A percentile compares a stretch with the other conserved stretches of the same genome.
These are phyloP conservation scores for Hyparrhenia diplandra DNA, from an alignment of 176 grass and related monocot genomes.

Conservation along the genomic window DNA sequence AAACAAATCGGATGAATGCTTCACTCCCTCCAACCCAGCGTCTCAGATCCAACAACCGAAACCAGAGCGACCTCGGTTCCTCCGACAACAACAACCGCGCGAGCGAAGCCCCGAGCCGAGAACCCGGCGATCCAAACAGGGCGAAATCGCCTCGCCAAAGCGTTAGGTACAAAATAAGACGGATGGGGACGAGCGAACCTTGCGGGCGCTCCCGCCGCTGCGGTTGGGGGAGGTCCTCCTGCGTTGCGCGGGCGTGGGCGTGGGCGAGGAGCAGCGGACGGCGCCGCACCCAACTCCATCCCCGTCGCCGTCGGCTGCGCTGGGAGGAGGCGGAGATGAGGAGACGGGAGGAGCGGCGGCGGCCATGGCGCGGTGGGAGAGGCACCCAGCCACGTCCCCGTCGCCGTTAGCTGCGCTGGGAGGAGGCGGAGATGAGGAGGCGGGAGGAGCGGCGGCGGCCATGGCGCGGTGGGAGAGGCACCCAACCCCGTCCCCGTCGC, in stretches of 20 bases:
- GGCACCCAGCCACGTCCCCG: too few species aligned
- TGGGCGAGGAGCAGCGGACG: constrained; percentile 33
- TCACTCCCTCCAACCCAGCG: neutral
- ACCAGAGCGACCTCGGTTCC: neutral
- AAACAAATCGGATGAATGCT: neutral
- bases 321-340: constrained; percentile 12
- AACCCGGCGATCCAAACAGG: neutral
- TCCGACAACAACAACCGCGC: neutral
- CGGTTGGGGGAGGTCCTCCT: constrained; percentile 31
- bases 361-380: neutral
- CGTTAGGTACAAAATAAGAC: neutral
- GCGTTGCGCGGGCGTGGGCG: constrained; percentile 25
- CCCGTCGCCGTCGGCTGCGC: neutral
- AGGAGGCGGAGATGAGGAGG: too few species aligned
- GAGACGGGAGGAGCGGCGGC: constrained; percentile 22
- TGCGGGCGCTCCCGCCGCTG: constrained; percentile 47
- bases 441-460: too few species aligned
- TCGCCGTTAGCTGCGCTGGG: too few species aligned
- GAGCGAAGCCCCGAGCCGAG: neutral
- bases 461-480: too few species aligned
- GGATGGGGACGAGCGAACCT: constrained; percentile 23
- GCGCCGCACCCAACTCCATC: neutral
- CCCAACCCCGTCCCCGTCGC: too few species aligned
- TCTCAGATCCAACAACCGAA: neutral
- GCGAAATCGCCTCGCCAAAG: neutral